phyloP scores from a whole-genome alignment of 2,329 filamentous ascomycete species.

The Colletotrichum cordylinicola region DNA sequence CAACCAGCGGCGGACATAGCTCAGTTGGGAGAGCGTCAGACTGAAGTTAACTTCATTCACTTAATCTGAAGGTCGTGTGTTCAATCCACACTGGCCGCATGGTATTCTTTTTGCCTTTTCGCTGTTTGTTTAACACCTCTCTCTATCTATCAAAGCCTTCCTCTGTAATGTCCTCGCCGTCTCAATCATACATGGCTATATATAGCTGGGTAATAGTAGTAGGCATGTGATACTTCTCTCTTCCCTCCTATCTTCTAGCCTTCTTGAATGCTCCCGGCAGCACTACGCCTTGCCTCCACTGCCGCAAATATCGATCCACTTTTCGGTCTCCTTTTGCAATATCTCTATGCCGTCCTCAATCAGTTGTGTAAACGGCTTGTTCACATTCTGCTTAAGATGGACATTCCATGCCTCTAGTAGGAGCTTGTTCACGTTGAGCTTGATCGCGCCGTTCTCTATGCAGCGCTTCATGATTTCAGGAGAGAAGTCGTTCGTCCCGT shows the following conservation, averaged over 20 bases:
- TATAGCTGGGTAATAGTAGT: too few relatives aligned
- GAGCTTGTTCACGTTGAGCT: constrained; percentile 24
- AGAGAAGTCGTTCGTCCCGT: constrained; percentile 28
- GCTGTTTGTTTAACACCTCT: background rate
- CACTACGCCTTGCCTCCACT: constrained; percentile 26
- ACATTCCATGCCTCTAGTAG: constrained; percentile 2
- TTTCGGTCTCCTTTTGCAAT: constrained; percentile 26
- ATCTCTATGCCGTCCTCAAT: constrained; percentile 27
- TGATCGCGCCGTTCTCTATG: constrained; percentile 22
- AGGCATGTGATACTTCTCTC: background rate
- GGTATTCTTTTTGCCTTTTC: background rate
- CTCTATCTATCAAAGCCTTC: fast-evolving
- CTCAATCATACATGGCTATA: background rate
- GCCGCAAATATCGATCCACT: constrained; percentile 28
- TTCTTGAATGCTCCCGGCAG: background rate
- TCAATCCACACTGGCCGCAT: constrained; percentile 23
- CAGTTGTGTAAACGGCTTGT: constrained; percentile 26
- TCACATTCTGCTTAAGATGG: constrained; percentile 23
- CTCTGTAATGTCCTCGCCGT: background rate
- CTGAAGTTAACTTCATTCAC: constrained; percentile 19
- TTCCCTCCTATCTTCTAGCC: background rate
- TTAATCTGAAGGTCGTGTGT: constrained; percentile 21
- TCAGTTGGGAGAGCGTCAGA: constrained; percentile 23
- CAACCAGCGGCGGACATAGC: constrained; percentile 19
- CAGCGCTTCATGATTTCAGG: constrained; percentile 20